Evolutionary conservation across 495 filamentous ascomycete genomes (phyloP).

Genomic region (Pseudevernia furfuracea): DNA sequence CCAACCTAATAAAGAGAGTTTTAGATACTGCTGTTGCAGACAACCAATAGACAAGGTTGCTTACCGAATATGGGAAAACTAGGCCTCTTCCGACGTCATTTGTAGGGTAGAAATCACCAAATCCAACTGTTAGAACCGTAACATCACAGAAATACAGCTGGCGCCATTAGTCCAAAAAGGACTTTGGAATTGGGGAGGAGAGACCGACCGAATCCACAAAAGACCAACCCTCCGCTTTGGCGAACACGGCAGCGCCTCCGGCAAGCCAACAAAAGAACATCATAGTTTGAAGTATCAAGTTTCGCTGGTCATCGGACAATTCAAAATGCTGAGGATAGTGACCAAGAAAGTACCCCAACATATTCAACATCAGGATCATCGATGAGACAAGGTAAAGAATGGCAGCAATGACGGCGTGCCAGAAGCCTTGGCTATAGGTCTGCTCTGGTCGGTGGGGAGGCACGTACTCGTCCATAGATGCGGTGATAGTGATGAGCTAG

Average conservation of each 20-base stretch:
- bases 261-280: constrained; percentile 55
- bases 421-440: constrained; percentile 66
- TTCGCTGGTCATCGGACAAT: constrained; percentile 64
- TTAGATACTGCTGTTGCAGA: not conserved
- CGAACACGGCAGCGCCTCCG: constrained; percentile 53
- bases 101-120: constrained; percentile 48
- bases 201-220: constrained; percentile 43
- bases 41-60: not conserved
- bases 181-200: not conserved
- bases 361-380: constrained; percentile 62
- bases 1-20: constrained; percentile 40
- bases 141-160: constrained; percentile 57
- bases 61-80: constrained; percentile 64
- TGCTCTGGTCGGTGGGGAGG: constrained; percentile 51
- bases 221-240: constrained; percentile 38
- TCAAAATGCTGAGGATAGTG: constrained; percentile 71
- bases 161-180: constrained; percentile 6
- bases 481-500: constrained; percentile 54
- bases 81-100: constrained; percentile 52
- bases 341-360: constrained; percentile 68
- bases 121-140: constrained; percentile 59
- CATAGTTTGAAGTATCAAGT: constrained; percentile 57
- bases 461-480: constrained; percentile 52
- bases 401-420: constrained; percentile 67
- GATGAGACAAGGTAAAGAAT: constrained; percentile 57